Evolutionary conservation across 371 early-diverging fungal genomes (phyloP), one percentile per base, ranked within the genome.

Genomic region (Dichotomocladium elegans): DNA sequence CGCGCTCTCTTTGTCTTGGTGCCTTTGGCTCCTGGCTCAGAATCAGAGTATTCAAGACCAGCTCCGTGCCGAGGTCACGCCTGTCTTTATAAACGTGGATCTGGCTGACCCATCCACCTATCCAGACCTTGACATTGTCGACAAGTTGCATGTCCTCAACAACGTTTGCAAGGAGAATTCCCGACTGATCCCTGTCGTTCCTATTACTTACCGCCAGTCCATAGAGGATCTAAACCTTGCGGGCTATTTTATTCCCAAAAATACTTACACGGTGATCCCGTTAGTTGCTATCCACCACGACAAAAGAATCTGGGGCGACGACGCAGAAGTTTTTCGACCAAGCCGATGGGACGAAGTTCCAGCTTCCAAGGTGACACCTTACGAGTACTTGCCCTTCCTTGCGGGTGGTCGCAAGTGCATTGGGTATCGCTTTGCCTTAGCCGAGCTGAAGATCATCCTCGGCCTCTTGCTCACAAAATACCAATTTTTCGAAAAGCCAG

Each of bases 311-410:
- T 88, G 87, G 88, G 88, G 88, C 3, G 74, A 76, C 14, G 83
- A 88, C 56, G 82, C 74, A 2, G 68, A 81, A 45, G 71, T 70
- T 27, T 88, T 85, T 54, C 68, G 73, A 8, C 88, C 88, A 10
- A 74, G 71, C 11, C 74, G 88, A 24, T 88, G 88, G 87, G 53
- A 67, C 0, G 57, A 65, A 24, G 45, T 47, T 29, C 51, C 60
- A 9, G 71, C 66, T 14, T 44, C 57, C n/a, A 44, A 51, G 14
- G 40, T 62, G 2, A 63, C 64, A 15, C 66, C 74, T 0, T 77
- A 77, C 44, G 73, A 77, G 5, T 85, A 77, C 43, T 58, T 79
- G 53, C 88, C 86, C 0, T 88, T 88, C 61, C 49, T 82, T 46
- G 70, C 80, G 6, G 88, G 88, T 31, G 63, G 61, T 17, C 64